Percentiles rank a stretch among this genome's conserved stretches.
phyloP scores from a whole-genome alignment of 768 basidiomycete genomes.

The Lactarius sp. region DNA sequence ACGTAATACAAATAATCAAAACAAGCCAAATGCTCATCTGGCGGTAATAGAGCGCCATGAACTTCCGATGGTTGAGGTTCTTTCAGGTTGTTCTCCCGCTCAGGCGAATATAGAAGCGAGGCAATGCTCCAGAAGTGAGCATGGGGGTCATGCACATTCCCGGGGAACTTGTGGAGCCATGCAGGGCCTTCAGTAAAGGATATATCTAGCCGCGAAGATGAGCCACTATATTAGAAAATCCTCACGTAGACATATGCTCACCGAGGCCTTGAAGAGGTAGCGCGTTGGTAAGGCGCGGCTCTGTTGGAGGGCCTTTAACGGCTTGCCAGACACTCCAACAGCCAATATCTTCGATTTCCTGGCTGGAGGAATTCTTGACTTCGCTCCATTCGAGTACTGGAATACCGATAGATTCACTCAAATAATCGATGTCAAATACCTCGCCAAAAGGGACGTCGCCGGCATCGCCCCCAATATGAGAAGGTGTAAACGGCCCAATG shows the following conservation, averaged over 20 bases:
- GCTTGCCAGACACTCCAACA: slow-evolving; percentile 44
- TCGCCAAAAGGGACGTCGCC: slow-evolving; percentile 36
- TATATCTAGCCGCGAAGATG: slow-evolving; percentile 29
- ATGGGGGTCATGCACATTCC: slow-evolving; percentile 33
- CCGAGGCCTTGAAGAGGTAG: slow-evolving; percentile 32
- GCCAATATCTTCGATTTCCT: slow-evolving; percentile 35
- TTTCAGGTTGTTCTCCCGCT: slow-evolving; percentile 29
- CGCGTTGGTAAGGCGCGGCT: slow-evolving; percentile 29
- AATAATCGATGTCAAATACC: slow-evolving; percentile 39
- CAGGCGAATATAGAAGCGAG: slow-evolving; percentile 33
- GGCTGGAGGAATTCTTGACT: slow-evolving; percentile 35
- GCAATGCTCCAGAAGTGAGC: slow-evolving; percentile 34
- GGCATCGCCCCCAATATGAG: slow-evolving; percentile 36
- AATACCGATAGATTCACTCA: slow-evolving; percentile 34
- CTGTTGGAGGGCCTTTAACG: slow-evolving; percentile 30
- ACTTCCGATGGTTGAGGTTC: slow-evolving; percentile 29
- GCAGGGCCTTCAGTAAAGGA: slow-evolving; percentile 36
- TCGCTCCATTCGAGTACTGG: slow-evolving; percentile 42
- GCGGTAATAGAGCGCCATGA: slow-evolving; percentile 29
- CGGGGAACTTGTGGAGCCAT: slow-evolving; percentile 32
- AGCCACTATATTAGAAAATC: neutral
- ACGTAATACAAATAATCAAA: slow-evolving; percentile 40
- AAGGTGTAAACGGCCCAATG: slow-evolving; percentile 39
- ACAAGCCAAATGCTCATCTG: slow-evolving; percentile 40
- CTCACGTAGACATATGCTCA: slow-evolving; percentile 13